Evolutionary conservation across 2,329 filamentous ascomycete genomes (phyloP).

Genomic region (Penicillium sp.): DNA sequence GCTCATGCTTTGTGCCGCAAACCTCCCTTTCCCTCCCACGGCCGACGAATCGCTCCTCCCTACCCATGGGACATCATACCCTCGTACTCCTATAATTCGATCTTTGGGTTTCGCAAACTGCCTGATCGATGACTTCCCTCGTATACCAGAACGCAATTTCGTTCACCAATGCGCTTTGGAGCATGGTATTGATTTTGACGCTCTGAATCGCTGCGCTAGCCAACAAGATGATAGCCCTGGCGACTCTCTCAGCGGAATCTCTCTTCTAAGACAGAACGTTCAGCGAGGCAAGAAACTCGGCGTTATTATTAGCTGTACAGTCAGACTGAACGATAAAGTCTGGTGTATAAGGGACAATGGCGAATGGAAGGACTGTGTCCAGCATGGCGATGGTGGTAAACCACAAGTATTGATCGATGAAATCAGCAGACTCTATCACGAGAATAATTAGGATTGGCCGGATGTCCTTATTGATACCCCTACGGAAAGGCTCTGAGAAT

Average conservation of each 20-base stretch:
- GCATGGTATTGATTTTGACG: slow-evolving; percentile 82
- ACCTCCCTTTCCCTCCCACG: slow-evolving; percentile 56
- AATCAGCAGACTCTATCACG: slow-evolving; percentile 70
- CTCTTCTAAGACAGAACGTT: slow-evolving; percentile 49
- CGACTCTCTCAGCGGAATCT: slow-evolving; percentile 51
- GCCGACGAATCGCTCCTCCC: slow-evolving; percentile 21
- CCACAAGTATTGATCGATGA: slow-evolving; percentile 70
- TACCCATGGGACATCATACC: slow-evolving; percentile 66
- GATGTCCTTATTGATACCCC: slow-evolving; percentile 11
- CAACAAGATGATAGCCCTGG: slow-evolving; percentile 72
- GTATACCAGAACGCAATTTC: slow-evolving; percentile 78
- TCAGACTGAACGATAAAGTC: slow-evolving; percentile 75
- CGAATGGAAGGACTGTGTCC: slow-evolving; percentile 78
- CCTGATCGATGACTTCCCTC: slow-evolving; percentile 72
- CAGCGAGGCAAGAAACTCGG: slow-evolving; percentile 63
- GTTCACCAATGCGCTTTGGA: slow-evolving; percentile 88
- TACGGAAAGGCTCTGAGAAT: not conserved
- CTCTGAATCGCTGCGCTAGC: slow-evolving; percentile 80
- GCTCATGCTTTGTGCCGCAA: slow-evolving; percentile 85
- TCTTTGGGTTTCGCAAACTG: slow-evolving; percentile 95
- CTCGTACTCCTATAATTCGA: slow-evolving; percentile 73
- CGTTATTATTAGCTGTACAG: slow-evolving; percentile 75
- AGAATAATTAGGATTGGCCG: slow-evolving; percentile 30
- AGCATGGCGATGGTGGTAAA: slow-evolving; percentile 59
- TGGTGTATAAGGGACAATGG: slow-evolving; percentile 84